Base-by-base conservation (phyloP, 2,329 filamentous ascomycete genomes). In the Magnaporthiopsis poae region DNA sequence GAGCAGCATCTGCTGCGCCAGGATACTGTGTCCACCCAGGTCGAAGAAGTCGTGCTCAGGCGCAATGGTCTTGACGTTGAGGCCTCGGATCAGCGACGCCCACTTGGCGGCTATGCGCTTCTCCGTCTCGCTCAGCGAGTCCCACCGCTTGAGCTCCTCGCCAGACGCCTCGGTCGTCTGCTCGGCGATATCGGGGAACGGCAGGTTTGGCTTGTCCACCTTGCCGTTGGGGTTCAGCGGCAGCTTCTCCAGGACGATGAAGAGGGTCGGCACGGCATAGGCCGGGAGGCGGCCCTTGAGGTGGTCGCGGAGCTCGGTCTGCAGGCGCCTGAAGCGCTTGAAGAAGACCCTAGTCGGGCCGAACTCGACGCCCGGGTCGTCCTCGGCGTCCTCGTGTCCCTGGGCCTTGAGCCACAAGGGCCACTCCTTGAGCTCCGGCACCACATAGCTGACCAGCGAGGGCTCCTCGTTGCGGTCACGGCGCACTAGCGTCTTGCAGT, bases 371-470 rank as follows among this genome's bases (percentile, higher is more conserved):
- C 80, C 83, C 64, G 84, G 79, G 21, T 87, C 85, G 21, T 87
- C 85, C 63, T 84, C 77, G 5, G 81, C 76, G 46, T 88, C 87
- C 60, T 86, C 80, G 1, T 83, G 74, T 15, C 80, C 79, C 69
- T 83, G 79, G 65, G 80, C 78, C 62, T 84, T 77, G 36, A 93
- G 80, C 85, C 87, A 94, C 27, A 84, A 78, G 60, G 82, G 78
- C 91, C 92, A 96, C 70, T 88, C 84, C 69, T 84, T 83, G 77
- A 87, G 83, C 71, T 96, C 90, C 12, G 93, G 92, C 3, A 97
- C 92, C 68, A 96, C 86, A 76, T 97, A 97, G 75, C 89, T 96
- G 71, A 96, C 91, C 27, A 98, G 81, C 0, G 85, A 94, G 21
- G 87, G 89, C 75, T 97, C 94, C 75, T 96, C 91, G 74, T 92